Percentiles rank a stretch among this genome's conserved stretches.
phyloP scores from a whole-genome alignment of 306 rosid genomes.

The Cyamopsis tetragonoloba region DNA sequence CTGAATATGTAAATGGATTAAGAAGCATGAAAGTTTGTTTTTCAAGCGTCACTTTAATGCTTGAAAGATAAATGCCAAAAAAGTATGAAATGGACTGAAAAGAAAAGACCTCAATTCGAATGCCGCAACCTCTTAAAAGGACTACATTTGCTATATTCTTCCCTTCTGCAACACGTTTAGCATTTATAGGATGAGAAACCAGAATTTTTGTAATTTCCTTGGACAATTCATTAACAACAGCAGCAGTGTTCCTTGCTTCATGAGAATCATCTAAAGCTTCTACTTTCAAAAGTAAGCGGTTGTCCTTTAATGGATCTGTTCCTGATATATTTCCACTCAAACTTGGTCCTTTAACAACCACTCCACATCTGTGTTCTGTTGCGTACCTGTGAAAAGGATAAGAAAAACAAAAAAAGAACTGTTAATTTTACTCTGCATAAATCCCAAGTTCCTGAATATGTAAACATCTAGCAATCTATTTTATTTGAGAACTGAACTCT shows the following conservation, averaged over 20 bases:
- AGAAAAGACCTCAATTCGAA: constrained; percentile 80
- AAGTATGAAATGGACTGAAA: constrained; percentile 8
- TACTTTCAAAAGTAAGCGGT: constrained; percentile 85
- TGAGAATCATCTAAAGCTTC: constrained; percentile 77
- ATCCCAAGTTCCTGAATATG: constrained; percentile 7
- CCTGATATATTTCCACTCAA: constrained; percentile 96
- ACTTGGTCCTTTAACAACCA: constrained; percentile 88
- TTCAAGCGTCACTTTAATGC: background rate
- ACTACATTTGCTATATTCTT: constrained; percentile 88
- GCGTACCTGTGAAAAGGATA: constrained; percentile 64
- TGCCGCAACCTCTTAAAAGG: constrained; percentile 91
- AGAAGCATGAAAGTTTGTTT: background rate
- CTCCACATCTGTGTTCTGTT: constrained; percentile 98
- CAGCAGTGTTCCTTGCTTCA: constrained; percentile 83
- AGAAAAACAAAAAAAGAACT: background rate
- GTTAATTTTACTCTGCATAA: constrained; percentile 10
- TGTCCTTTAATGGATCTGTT: constrained; percentile 90
- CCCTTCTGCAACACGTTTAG: constrained; percentile 77
- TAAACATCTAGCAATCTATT: background rate
- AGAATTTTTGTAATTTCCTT: constrained; percentile 85
- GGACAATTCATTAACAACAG: constrained; percentile 78
- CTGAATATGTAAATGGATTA: constrained; percentile 1
- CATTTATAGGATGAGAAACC: constrained; percentile 80
- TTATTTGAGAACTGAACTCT: background rate
- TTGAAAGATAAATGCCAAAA: constrained; percentile 13